phyloP scores from a whole-genome alignment of 495 filamentous ascomycete genomes.

The Umbilicaria muhlenbergii region DNA sequence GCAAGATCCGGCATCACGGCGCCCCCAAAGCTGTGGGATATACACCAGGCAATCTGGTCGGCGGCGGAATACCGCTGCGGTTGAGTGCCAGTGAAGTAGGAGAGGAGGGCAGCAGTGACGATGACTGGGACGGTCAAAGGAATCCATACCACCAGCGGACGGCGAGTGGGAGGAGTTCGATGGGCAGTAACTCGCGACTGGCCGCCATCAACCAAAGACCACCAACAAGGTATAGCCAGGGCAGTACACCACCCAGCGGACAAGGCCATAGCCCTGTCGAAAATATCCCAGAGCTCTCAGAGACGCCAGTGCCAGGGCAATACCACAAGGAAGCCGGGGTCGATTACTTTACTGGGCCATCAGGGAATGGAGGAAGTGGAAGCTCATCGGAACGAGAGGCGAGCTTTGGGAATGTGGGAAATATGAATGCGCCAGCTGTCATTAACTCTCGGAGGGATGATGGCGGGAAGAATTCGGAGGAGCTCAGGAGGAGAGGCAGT shows the following conservation, averaged over 20 bases:
- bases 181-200: constrained; percentile 49
- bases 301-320: constrained; percentile 33
- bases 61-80: constrained; percentile 73
- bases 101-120: constrained; percentile 62
- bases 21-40: constrained; percentile 56
- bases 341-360: constrained; percentile 29
- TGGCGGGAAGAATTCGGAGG: constrained; percentile 56
- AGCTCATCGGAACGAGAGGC: constrained; percentile 35
- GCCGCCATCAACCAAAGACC: constrained; percentile 35
- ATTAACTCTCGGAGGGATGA: constrained; percentile 36
- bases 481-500: constrained; percentile 70
- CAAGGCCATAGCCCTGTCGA: constrained; percentile 23
- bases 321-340: constrained; percentile 19
- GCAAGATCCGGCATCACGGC: constrained; percentile 72
- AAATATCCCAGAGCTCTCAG: constrained; percentile 33
- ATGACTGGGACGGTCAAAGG: constrained; percentile 42
- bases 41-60: constrained; percentile 53
- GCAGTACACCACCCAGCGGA: constrained; percentile 42
- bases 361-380: constrained; percentile 17
- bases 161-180: constrained; percentile 64
- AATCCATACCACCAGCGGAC: constrained; percentile 52
- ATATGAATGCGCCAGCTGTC: constrained; percentile 31
- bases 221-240: constrained; percentile 48
- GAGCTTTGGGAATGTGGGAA: constrained; percentile 36
- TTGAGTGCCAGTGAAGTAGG: constrained; percentile 90